Conservation (phyloP, 2,329 filamentous ascomycete species). For the Fusarium penzigii region DNA sequence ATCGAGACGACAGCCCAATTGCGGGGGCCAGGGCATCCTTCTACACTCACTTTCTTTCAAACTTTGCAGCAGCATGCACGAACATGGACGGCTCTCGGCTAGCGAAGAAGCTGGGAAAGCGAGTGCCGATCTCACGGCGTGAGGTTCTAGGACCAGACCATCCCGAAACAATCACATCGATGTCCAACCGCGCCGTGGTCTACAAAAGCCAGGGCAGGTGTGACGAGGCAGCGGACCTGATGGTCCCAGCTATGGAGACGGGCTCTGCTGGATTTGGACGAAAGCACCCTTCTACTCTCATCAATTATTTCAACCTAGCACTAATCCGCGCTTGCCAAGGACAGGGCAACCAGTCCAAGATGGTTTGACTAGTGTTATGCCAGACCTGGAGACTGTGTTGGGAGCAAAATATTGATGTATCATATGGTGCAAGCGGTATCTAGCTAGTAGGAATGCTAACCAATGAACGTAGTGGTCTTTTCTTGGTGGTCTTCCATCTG, state of each 20-base stretch:
- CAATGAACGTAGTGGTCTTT: too few species aligned
- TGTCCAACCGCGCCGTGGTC: background rate
- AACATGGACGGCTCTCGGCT: background rate
- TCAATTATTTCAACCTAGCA: slow-evolving; percentile 1
- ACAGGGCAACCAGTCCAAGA: background rate
- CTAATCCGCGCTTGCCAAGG: background rate
- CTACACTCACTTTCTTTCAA: background rate
- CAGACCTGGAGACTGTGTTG: background rate
- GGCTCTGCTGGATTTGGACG: background rate
- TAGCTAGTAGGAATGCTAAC: background rate
- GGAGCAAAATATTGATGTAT: background rate
- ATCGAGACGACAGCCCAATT: background rate
- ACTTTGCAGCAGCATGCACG: background rate
- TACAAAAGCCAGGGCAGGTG: background rate
- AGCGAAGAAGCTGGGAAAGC: background rate
- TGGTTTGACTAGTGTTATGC: background rate
- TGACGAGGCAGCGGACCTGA: background rate
- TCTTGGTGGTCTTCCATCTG: too few species aligned
- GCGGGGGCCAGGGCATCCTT: background rate
- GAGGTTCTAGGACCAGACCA: background rate
- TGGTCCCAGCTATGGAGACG: background rate
- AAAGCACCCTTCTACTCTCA: slow-evolving; percentile 1
- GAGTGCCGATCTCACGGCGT: background rate
- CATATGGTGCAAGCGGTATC: background rate
- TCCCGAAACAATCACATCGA: background rate